Conservation (phyloP, 345 rosid species). For the Litchi chinensis region DNA sequence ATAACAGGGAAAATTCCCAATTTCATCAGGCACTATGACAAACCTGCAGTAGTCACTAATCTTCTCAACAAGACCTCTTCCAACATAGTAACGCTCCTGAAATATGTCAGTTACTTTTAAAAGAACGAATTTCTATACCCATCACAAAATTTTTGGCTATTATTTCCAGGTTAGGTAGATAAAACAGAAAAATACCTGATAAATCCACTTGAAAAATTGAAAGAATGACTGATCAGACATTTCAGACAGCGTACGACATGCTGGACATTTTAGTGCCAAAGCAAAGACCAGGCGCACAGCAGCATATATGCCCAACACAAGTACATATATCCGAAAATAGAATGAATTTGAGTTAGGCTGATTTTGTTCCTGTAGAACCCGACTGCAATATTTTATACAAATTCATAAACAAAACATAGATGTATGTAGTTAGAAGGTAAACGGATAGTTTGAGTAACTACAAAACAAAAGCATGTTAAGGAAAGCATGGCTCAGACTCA, state of each 20-base stretch:
- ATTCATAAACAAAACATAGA: background rate
- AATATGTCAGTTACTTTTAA: slow-evolving; percentile 23
- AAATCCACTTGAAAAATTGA: slow-evolving; percentile 98
- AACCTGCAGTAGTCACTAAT: slow-evolving; percentile 91
- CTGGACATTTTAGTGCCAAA: slow-evolving; percentile 71
- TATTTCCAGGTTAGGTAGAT: slow-evolving; percentile 13
- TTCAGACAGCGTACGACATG: slow-evolving; percentile 82
- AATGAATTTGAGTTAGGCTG: slow-evolving; percentile 57
- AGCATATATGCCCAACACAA: slow-evolving; percentile 83
- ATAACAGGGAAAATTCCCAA: background rate
- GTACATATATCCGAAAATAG: slow-evolving; percentile 81
- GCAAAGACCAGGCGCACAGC: slow-evolving; percentile 74
- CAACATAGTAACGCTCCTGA: slow-evolving; percentile 97
- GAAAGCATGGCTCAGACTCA: slow-evolving; percentile 43
- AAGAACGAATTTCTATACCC: slow-evolving; percentile 16
- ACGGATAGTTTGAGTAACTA: background rate
- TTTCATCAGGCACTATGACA: slow-evolving; percentile 18
- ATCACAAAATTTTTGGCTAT: slow-evolving; percentile 17
- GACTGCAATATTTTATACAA: slow-evolving; percentile 53
- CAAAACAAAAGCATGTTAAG: background rate
- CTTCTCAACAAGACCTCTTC: slow-evolving; percentile 93
- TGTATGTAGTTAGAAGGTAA: background rate
- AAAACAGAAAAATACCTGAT: slow-evolving; percentile 61
- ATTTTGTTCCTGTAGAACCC: slow-evolving; percentile 71
- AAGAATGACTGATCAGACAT: slow-evolving; percentile 93